Evolutionary conservation across 2,329 filamentous ascomycete species (phyloP), one percentile per base, ranked within the genome.

Genomic region (Calonectria honghensis): DNA sequence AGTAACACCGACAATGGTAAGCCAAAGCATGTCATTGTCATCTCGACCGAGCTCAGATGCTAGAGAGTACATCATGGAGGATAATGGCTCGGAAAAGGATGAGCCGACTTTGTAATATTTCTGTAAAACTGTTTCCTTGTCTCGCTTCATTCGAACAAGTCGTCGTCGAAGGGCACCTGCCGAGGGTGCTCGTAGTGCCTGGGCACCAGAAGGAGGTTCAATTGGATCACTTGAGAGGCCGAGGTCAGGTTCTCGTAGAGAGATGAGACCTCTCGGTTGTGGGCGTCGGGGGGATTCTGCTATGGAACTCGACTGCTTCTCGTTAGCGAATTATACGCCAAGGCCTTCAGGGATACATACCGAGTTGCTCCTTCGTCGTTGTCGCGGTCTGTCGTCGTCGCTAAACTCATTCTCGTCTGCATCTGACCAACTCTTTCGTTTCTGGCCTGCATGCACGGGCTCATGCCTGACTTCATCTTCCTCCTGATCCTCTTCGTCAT

Each of bases 1-100:
- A n/a, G 94, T 96, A 45, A 98, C 95, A 7, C 97, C 97, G 32
- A 99, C 95, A 81, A 98, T 98, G 7, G 96, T 93, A 73, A 98
- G 90, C 97, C 97, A 99, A 18, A 99, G 89, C 29, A 98, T 89
- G 81, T 99, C 96, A 81, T 98, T 99, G 84, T 98, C 96, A 88
- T 98, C 97, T 68, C 96, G 94, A 76, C 97, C 97, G 9, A 99
- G 91, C 82, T 98, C 97, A 1, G 96, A 98, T 1, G 96, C 97
- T 18, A 99, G 89, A 0, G 96, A 97, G 85, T 98, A 99, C 82
- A 98, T 91, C 87, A 98, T 93, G 0, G 96, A 98, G 0, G 96
- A 97, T 70, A 98, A 95, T 0, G 97, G 97, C 83, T 99, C 97
- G 0, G 96, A 96, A 82, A 98, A 98, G 2, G 96, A 98, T 3